Evolutionary conservation across 805 yeast genomes (phyloP), one percentile per base, ranked within the genome.

Genomic region (Yarrowia sp.): DNA sequence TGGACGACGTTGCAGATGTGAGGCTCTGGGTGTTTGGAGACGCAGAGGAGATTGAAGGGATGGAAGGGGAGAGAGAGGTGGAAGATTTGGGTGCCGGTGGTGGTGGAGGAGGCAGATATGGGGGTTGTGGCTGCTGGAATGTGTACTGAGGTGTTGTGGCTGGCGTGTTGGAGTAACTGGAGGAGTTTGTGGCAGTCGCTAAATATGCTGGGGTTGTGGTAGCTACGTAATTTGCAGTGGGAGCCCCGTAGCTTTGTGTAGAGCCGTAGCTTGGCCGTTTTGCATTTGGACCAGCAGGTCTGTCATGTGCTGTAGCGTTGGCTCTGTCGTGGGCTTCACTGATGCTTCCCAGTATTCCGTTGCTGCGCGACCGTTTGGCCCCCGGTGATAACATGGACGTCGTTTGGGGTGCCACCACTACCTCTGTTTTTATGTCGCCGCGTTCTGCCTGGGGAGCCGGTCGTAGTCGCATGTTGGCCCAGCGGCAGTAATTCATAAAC

Each of bases 401-500:
- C 18, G 33, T 17, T 22, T 36, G 43, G 13, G 58, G 4, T 2
- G 47, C 13, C 28, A 39, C 61, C 47, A 55, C 61, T 13, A 55
- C 61, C 38, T 51, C 60, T 18, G 60, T 38, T n/a, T 51, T 51
- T 38, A 55, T 17, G 38, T 31, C 61, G 13, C 45, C 61, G 1
- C 61, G 61, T 9, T 55, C 47, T 4, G 61, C 61, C 35, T 58
- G 64, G 7, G 64, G 64, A 1, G 64, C 51, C 10, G 64, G 64
- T 3, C 64, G 31, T 8, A 58, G 43, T 18, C 64, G 51, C 64
- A 58, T 58, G 43, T 58, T 58, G 14, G 64, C 64, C 64, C 64
- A 58, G 39, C 64, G 64, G 28, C 64, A 58, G 41, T 58, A 58
- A n/a, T 44, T 44, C 64, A 58, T 58, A 17, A 58, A 58, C 39